Percentiles rank a stretch among this genome's conserved stretches.
These are phyloP conservation scores for Erythrobasidium yunnanense DNA, from an alignment of 768 basidiomycete species.

Conservation along the genomic window DNA sequence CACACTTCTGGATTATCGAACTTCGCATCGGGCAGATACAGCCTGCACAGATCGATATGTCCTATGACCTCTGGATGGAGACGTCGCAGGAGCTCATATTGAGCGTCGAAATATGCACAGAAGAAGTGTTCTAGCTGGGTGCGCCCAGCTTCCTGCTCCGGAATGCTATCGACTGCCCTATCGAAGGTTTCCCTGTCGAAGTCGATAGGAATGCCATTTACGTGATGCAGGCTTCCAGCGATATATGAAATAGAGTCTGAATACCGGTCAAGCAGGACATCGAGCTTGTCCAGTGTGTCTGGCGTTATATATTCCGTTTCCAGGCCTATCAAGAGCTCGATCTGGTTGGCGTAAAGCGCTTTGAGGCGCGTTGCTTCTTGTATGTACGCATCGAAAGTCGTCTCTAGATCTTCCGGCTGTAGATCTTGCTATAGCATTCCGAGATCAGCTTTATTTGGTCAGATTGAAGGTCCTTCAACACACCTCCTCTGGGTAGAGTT, in stretches of 20 bases:
- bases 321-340: conserved; percentile 71
- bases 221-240: conserved; percentile 89
- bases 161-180: conserved; percentile 49
- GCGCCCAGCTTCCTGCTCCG: not conserved
- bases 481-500: conserved; percentile 77
- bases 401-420: conserved; percentile 48
- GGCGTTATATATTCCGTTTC: conserved; percentile 82
- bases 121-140: conserved; percentile 36
- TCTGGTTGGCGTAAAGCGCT: conserved; percentile 51
- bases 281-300: conserved; percentile 54
- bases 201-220: conserved; percentile 77
- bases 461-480: not conserved
- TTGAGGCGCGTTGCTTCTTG: conserved; percentile 69
- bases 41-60: conserved; percentile 82
- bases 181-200: conserved; percentile 67
- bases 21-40: conserved; percentile 55
- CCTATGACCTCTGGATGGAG: conserved; percentile 81
- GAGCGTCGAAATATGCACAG: conserved; percentile 69
- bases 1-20: conserved; percentile 50
- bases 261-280: conserved; percentile 48
- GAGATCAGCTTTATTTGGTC: not conserved
- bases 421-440: conserved; percentile 51
- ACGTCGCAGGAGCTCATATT: conserved; percentile 57
- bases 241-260: conserved; percentile 62
- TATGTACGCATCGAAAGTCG: conserved; percentile 64